Percentiles rank a stretch among this genome's conserved stretches.
Evolutionary conservation across 441 rosid species (phyloP).

Genomic region (Manihot esculenta): DNA sequence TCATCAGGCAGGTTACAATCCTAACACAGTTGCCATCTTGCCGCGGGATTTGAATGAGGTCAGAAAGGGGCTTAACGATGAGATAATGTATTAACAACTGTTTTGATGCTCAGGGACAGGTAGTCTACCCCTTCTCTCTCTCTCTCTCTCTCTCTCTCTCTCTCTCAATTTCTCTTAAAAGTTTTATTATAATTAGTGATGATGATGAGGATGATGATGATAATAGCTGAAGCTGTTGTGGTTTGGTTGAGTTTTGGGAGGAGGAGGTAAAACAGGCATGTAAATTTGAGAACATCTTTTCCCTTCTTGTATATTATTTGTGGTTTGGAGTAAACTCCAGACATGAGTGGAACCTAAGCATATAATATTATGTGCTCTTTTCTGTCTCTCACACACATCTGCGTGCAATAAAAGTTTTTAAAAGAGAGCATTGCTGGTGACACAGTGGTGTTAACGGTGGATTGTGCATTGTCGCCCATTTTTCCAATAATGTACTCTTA

Average conservation of each 20-base stretch:
- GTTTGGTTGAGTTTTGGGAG: conserved; percentile 31
- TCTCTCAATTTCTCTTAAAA: too few relatives aligned
- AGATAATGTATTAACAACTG: conserved; percentile 20
- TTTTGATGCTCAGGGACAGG: conserved; percentile 13
- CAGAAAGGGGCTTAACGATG: conserved; percentile 24
- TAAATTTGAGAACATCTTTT: conserved; percentile 50
- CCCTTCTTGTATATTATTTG: conserved; percentile 45
- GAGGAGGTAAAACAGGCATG: conserved; percentile 46
- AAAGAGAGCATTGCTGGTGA: too few relatives aligned
- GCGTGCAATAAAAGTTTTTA: too few relatives aligned
- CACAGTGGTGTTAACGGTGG: too few relatives aligned
- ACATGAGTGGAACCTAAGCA: conserved; percentile 20
- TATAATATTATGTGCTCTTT: background rate
- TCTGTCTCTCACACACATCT: too few relatives aligned
- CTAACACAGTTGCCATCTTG: conserved; percentile 9
- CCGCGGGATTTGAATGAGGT: conserved; percentile 1
- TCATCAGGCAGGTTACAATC: conserved; percentile 52
- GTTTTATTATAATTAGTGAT: conserved; percentile 16
- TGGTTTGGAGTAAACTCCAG: conserved; percentile 21
- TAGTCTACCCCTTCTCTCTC: conserved; percentile 16
- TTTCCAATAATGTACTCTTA: too few relatives aligned
- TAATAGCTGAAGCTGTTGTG: conserved; percentile 31
- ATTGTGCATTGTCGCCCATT: too few relatives aligned
- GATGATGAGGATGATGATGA: conserved; percentile 16
- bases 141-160: background rate